Evolutionary conservation across 2,329 filamentous ascomycete genomes (phyloP), one percentile per base, ranked within the genome.

Genomic region (Aschersonia sp.): DNA sequence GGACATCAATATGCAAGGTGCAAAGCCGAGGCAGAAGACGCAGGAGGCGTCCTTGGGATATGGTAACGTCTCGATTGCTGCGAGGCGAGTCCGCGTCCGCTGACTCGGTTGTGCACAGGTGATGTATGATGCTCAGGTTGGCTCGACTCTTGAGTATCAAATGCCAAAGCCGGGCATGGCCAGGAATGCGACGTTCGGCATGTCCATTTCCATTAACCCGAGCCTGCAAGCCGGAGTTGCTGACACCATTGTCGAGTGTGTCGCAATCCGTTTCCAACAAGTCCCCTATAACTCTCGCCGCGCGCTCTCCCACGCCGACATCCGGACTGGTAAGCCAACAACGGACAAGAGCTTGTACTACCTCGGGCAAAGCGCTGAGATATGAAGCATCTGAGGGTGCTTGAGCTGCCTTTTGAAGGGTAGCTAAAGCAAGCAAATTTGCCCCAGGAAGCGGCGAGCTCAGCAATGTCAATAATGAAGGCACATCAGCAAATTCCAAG

Each of bases 191-290:
- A 60, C 35, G 35, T 8, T 4, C 22, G 2, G 4, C 22, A 22
- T 22, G 22, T 22, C 22, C 22, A 22, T 22, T 58, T 30, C 63
- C 63, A 35, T 61, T 62, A 46, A 63, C 40, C 14, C 6, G 30
- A 32, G 41, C 11, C 30, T 11, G 12, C 14, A 44, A 46, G 30
- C 10, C 5, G 32, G 22, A 22, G 22, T 22, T 22, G 22, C 22
- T 22, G 22, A 22, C 3, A 2, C 22, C 22, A 22, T 22, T 22
- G 22, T 22, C 10, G 8, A 31, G 48, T 14, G 54, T 62, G 49
- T 70, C 66, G 52, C 72, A 77, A 58, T 81, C 78, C 6, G 71
- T 63, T 45, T 78, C 71, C 4, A 81, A 66, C 37, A 81, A 57
- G 52, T 76, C 71, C 2, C 70, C 70, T 3, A 82, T 57, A 2